Evolutionary conservation across 208 protist species (phyloP).

Genomic region (Endotrypanum monterogeii): DNA sequence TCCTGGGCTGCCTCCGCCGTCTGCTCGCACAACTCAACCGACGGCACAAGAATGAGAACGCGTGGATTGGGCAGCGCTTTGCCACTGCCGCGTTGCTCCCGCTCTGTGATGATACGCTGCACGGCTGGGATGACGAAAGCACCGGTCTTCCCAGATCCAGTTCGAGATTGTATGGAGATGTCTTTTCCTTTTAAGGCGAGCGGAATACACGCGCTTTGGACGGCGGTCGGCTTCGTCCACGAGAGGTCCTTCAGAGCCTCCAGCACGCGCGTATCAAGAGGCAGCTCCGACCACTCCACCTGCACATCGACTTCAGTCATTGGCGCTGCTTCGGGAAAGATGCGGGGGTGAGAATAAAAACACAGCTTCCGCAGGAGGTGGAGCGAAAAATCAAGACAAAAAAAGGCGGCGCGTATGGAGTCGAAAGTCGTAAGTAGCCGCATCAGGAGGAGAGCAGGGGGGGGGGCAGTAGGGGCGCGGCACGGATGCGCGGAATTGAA

Average conservation of each 20-base stretch:
- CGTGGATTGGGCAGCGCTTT: conserved; percentile 52
- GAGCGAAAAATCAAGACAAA: too few relatives aligned
- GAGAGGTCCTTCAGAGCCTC: conserved; percentile 82
- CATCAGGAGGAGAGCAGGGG: not conserved
- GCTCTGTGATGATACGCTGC: conserved; percentile 83
- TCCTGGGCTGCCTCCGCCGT: conserved; percentile 77
- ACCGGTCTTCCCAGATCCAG: conserved; percentile 89
- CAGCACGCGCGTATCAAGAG: conserved; percentile 76
- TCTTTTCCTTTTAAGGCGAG: conserved; percentile 92
- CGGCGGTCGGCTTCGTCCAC: conserved; percentile 90
- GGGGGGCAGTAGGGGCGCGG: too few relatives aligned
- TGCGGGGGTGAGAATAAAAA: conserved; percentile 10
- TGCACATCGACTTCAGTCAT: conserved; percentile 34
- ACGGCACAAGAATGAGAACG: conserved; percentile 96
- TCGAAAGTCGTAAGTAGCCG: too few relatives aligned
- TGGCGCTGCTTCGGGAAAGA: not conserved
- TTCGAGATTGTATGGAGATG: conserved; percentile 86
- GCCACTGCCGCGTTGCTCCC: conserved; percentile 40
- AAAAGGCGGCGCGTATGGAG: not conserved
- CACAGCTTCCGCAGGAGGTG: not conserved
- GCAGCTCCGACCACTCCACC: conserved; percentile 74
- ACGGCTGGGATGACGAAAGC: conserved; percentile 90
- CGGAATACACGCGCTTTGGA: conserved; percentile 95
- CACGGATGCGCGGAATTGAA: not conserved
- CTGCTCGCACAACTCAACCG: conserved; percentile 96